Base-by-base conservation (phyloP, 75 land plant genomes). In the Adiantum capillusveneris region DNA sequence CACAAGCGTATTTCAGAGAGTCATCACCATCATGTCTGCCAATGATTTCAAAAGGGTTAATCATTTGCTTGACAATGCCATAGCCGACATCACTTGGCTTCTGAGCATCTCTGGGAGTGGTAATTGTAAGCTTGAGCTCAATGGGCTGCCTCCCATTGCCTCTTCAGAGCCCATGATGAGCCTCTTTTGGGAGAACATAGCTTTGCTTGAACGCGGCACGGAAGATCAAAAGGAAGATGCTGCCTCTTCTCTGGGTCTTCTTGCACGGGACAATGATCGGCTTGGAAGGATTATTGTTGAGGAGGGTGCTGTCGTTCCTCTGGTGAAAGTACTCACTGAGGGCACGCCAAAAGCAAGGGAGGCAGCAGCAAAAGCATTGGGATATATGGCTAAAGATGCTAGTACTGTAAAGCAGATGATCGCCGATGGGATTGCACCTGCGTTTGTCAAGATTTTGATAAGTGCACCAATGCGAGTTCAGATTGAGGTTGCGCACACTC, bases 131-230 rank as follows among this genome's bases (percentile, higher is more conserved):
- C 50, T 44, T 21, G 69, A 66, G 1, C 29, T 24, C 55, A 26
- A 3, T 6, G 91, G 95, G 0, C 56, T 90, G n/a, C 87, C 96
- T 17, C 96, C 96, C 1, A 92, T 92, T 39, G 97, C 97, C 0
- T 58, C 86, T 7, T 85, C 83, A 41, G 94, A 92, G 64, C 97
- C 97, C n/a, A 84, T 82, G 37, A 43, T 92, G 29, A 69, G 81
- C 50, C 31, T 85, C 18, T 82, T 88, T 28, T 92, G 97, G 97
- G 86, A 84, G 58, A 89, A 92, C 51, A 84, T 90, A 20, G 92
- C 92, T 0, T 54, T 65, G n/a, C 75, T 87, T 25, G 65, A 70
- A 14, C 64, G 66, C 0, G 88, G 82, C 12, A 62, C 65, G 2
- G 39, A 69, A 6, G 81, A 77, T 25, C 78, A 82, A 11, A 60